A percentile compares a stretch with the other conserved stretches of the same genome.
Conservation (phyloP, 768 basidiomycete genomes). For the Crucibulum laeve region DNA sequence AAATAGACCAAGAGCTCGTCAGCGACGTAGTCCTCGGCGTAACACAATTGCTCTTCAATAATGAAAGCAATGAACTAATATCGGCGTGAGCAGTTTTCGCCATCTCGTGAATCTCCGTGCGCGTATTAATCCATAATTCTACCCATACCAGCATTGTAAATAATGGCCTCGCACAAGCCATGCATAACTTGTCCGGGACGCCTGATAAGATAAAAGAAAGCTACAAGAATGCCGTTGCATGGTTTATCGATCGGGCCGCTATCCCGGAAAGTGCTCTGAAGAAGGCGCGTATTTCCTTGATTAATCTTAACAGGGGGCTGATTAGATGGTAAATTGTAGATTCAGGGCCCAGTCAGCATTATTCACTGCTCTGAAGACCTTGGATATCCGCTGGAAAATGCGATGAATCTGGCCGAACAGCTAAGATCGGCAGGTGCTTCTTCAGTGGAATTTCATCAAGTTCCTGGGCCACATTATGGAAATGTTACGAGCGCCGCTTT, state of each 20-base stretch:
- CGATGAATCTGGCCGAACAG: constrained; percentile 5
- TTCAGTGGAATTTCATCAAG: constrained; percentile 8
- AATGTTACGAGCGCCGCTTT: constrained; percentile 5
- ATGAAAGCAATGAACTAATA: constrained; percentile 10
- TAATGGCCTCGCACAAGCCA: constrained; percentile 6
- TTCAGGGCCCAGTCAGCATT: constrained; percentile 7
- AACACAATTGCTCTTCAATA: constrained; percentile 17
- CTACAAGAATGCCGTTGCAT: constrained; percentile 5
- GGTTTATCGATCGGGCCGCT: constrained; percentile 8
- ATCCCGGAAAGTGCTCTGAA: constrained; percentile 5
- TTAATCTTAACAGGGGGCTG: neutral
- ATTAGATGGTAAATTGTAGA: constrained; percentile 1
- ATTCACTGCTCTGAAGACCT: constrained; percentile 13
- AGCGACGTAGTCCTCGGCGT: constrained; percentile 16
- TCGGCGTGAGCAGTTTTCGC: constrained; percentile 11
- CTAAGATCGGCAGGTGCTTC: constrained; percentile 7
- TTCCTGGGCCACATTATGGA: constrained; percentile 12
- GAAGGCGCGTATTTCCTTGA: constrained; percentile 1
- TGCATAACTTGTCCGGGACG: constrained; percentile 9
- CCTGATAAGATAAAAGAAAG: constrained; percentile 6
- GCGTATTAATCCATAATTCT: constrained; percentile 1
- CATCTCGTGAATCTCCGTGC: neutral
- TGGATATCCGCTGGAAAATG: constrained; percentile 8
- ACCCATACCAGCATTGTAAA: constrained; percentile 7
- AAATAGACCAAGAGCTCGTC: constrained; percentile 10